Base-by-base conservation (phyloP, 169 alveolate genomes). In the Pseudocohnilembus persalinus region DNA sequence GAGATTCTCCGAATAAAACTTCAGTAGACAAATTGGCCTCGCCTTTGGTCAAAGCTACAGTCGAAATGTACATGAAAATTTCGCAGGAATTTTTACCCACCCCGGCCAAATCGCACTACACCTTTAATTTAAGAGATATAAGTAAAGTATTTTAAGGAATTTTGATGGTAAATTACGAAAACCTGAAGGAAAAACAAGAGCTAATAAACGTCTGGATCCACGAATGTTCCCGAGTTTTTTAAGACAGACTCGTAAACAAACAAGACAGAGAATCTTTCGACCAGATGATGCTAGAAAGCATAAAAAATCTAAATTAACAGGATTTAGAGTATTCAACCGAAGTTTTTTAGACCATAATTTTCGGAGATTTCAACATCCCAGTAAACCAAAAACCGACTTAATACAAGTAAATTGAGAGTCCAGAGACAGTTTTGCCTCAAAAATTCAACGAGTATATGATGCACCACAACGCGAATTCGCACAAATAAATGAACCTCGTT, bases 41-140 rank as follows among this genome's bases (percentile, higher is more conserved):
- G 78, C 95, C 87, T 64, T 87, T 93, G 29, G 93, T 93, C 27
- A 85, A 91, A 78, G 94, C 97, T 25, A 85, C 93, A 74, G 97
- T 97, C 32, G 97, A 96, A 16, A 95, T 93, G 73, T 97, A 95
- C 91, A 88, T 93, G 77, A 91, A 92, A 68, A 96, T 96, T 30
- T 93, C 95, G 75, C 93, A 93, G 64, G 98, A 96, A 83, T 91
- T 96, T 88, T 88, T 97, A 35, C 99, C 99, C 1, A 97, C 99
- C 16, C 99, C 99, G 0, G 89, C 97, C n/a, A 97, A 97, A 88
- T 93, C 96, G 80, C 99, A 97, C 88, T 97, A 97, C 89, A 97
- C 99, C 74, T 97, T 96, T 95, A 97, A 97, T 81, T 88, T 97
- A 86, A 96, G 99, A 87, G 99, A 97, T 92, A 91, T 97, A 49